phyloP scores from a whole-genome alignment of 768 basidiomycete genomes.

The Megacollybia marginata region DNA sequence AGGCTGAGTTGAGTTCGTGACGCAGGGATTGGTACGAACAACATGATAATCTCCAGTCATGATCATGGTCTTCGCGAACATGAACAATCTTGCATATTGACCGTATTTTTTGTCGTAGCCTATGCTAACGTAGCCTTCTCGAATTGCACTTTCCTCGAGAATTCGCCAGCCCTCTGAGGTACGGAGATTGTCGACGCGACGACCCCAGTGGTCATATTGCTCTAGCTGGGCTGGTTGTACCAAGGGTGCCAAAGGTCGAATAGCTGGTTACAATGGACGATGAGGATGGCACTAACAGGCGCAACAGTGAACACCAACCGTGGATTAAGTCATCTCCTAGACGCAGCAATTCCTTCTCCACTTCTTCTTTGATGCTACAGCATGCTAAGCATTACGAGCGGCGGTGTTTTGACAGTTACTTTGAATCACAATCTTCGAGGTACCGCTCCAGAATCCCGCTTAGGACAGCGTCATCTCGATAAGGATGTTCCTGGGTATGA shows the following conservation, averaged over 20 bases:
- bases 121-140: constrained; percentile 35
- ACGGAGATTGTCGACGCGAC: constrained; percentile 33
- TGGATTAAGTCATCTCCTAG: no score
- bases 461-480: no score
- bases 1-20: neutral
- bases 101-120: constrained; percentile 32
- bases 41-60: constrained; percentile 33
- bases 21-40: constrained; percentile 15
- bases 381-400: no score
- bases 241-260: neutral
- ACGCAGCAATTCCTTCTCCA: no score
- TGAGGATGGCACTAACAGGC: no score
- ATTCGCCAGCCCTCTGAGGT: constrained; percentile 42
- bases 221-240: constrained; percentile 1
- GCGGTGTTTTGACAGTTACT: no score
- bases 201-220: constrained; percentile 44
- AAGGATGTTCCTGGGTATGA: no score
- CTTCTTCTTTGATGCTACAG: no score
- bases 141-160: constrained; percentile 31
- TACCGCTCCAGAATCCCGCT: no score
- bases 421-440: no score
- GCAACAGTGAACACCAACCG: no score
- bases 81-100: constrained; percentile 30
- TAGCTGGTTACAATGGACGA: neutral
- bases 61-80: constrained; percentile 36